phyloP scores from a whole-genome alignment of 2,329 filamentous ascomycete species.

The Calonectria crousiana region DNA sequence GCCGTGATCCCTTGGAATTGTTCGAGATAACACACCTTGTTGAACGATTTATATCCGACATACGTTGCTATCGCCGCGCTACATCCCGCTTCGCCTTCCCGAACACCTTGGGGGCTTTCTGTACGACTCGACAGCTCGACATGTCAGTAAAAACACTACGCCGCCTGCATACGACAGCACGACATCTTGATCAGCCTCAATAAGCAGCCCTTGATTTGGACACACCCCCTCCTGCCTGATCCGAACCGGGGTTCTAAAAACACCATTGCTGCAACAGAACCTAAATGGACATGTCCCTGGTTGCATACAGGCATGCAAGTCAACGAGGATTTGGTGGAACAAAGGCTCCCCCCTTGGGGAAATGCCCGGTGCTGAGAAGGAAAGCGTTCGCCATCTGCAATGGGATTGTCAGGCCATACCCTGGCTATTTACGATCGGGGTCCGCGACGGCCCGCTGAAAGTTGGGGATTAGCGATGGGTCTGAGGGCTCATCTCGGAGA shows the following conservation, averaged over 20 bases:
- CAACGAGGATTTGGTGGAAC: slow-evolving; percentile 17
- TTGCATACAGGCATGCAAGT: slow-evolving; percentile 34
- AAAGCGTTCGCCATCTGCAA: slow-evolving; percentile 6
- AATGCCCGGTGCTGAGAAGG: neutral
- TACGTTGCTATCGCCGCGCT: neutral
- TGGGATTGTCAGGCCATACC: slow-evolving; percentile 11
- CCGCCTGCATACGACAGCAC: neutral
- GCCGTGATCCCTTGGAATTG: neutral
- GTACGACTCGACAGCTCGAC: slow-evolving; percentile 8
- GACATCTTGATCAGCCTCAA: slow-evolving; percentile 20
- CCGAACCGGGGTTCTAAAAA: neutral
- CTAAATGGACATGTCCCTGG: slow-evolving; percentile 37
- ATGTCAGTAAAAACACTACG: neutral
- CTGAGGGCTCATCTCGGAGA: neutral
- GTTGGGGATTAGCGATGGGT: neutral
- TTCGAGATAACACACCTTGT: slow-evolving; percentile 2
- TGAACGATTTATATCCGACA: neutral
- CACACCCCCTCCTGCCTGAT: neutral
- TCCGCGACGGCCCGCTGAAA: slow-evolving; percentile 28
- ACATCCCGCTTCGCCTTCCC: neutral
- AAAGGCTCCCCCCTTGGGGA: slow-evolving; percentile 17
- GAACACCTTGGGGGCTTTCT: neutral
- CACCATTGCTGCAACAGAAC: slow-evolving; percentile 34
- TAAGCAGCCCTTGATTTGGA: neutral
- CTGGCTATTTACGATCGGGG: slow-evolving; percentile 22